These are phyloP conservation scores for Scleroderma bovista DNA, from an alignment of 768 basidiomycete species.

Conservation along the genomic window DNA sequence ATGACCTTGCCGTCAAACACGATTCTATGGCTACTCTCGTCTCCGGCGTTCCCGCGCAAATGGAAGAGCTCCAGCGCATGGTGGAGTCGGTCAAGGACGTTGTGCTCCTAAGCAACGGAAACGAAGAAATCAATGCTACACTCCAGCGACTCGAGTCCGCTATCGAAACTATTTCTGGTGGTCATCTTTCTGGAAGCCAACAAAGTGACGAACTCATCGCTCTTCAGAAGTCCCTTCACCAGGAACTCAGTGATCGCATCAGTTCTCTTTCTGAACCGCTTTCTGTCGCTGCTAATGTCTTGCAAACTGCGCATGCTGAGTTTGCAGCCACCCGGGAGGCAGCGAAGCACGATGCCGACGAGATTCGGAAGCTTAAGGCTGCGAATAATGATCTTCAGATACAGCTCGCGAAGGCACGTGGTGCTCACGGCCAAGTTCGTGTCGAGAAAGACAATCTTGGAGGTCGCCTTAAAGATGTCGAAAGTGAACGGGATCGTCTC, in stretches of 20 bases:
- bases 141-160: conserved; percentile 43
- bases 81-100: conserved; percentile 30
- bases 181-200: conserved; percentile 43
- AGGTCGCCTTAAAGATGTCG: conserved; percentile 55
- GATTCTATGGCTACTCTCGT: conserved; percentile 37
- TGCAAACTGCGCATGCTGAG: conserved; percentile 61
- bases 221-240: conserved; percentile 48
- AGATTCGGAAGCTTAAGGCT: conserved; percentile 49
- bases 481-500: conserved; percentile 62
- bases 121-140: conserved; percentile 27
- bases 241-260: conserved; percentile 49
- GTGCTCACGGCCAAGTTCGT: conserved; percentile 69
- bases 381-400: conserved; percentile 65
- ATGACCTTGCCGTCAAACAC: conserved; percentile 35
- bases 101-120: conserved; percentile 10
- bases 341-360: conserved; percentile 61
- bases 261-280: conserved; percentile 56
- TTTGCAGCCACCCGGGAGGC: conserved; percentile 52
- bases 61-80: conserved; percentile 40
- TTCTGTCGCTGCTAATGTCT: conserved; percentile 42
- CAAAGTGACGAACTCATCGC: conserved; percentile 45
- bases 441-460: conserved; percentile 74
- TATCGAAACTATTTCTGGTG: conserved; percentile 44
- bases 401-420: conserved; percentile 71
- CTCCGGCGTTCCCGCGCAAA: conserved; percentile 41